Evolutionary conservation across 805 yeast species (phyloP), one percentile per base, ranked within the genome.

Genomic region (Blastobotrys americana): DNA sequence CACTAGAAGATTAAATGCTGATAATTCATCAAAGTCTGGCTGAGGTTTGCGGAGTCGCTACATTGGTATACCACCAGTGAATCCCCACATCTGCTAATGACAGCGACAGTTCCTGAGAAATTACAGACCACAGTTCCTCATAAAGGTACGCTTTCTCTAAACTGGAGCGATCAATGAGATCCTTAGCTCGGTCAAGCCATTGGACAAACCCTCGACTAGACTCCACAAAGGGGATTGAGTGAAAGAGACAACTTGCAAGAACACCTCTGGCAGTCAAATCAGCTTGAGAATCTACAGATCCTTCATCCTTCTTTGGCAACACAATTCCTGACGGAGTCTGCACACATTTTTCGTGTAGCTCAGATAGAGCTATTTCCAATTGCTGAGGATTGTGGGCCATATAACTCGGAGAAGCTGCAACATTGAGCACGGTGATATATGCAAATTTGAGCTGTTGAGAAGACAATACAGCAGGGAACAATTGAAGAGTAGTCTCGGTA

Each of bases 391-490:
- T 38, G 25, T 36, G 19, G 56, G 34, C 52, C 54, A 47, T 65
- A 60, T 34, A 57, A 34, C 37, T 56, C 5, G 68, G 69, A 0
- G 72, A 69, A 5, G 67, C 61, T 2, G 66, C 59, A 0, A 69
- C 57, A 13, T 71, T 68, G 0, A 83, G 76, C 22, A 80, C 61
- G 0, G 79, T 71, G 51, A 72, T 78, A 16, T 78, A 63, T 0
- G 84, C 86, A 17, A 79, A 67, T 19, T 68, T 67, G 17, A 80
- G 63, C 55, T 82, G 90, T 5, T 60, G 56, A 3, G 78, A 63
- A 0, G 84, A 74, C 16, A 83, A 53, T 1, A 69, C 54, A 0
- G 48, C 47, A 0, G 90, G 90, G 54, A 79, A 83, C 48, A 82
- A 82, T 1, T 60, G 50, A 5, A 76, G 55, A 1, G 78, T 65